A percentile compares a stretch with the other conserved stretches of the same genome.
Conservation (phyloP, 352 stramenopile species). For the Globisporangium megalacanthum region DNA sequence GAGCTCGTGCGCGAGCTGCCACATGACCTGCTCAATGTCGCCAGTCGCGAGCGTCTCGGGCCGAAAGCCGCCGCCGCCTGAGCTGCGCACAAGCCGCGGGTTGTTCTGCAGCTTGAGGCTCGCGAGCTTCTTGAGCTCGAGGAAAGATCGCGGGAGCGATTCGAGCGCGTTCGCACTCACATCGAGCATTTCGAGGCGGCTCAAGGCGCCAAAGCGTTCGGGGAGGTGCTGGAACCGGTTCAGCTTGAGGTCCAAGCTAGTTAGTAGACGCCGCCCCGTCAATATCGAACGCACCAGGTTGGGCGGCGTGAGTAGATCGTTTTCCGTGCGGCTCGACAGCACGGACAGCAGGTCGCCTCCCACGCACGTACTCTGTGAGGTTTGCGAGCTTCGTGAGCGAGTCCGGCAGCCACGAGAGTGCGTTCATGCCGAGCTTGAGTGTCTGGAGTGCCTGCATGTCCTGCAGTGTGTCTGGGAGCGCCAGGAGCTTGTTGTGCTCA, state of each 20-base stretch:
- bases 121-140: conserved; percentile 39
- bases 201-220: conserved; percentile 35
- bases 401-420: conserved; percentile 34
- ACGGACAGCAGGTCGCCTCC: not conserved
- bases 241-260: conserved; percentile 65
- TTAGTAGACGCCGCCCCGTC: not conserved
- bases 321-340: not conserved
- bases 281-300: not conserved
- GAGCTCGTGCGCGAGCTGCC: conserved; percentile 52
- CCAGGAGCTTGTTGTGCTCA: conserved; percentile 64
- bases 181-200: conserved; percentile 36
- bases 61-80: conserved; percentile 25
- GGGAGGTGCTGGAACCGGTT: conserved; percentile 55
- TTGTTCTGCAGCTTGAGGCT: conserved; percentile 53
- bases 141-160: conserved; percentile 39
- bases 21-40: conserved; percentile 38
- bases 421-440: conserved; percentile 56
- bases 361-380: conserved; percentile 44
- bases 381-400: conserved; percentile 44
- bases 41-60: conserved; percentile 36
- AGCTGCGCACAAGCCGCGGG: conserved; percentile 16
- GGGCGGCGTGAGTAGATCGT: no score
- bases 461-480: conserved; percentile 49
- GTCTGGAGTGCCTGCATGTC: conserved; percentile 38
- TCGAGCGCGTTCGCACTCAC: conserved; percentile 54